phyloP scores from a whole-genome alignment of 116 monocot genomes.

The Zostera marina region DNA sequence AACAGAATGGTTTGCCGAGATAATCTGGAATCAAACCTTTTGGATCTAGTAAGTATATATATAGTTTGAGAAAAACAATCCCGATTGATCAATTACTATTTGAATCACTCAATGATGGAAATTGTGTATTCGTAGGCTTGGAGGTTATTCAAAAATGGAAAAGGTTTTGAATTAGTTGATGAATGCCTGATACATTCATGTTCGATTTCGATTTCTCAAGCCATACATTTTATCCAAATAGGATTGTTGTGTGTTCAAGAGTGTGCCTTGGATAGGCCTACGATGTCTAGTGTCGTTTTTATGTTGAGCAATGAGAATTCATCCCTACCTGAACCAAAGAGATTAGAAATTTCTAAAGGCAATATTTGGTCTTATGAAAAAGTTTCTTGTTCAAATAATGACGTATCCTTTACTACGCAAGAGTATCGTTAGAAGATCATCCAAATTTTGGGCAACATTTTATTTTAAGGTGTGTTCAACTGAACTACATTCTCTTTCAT shows the following conservation, averaged over 20 bases:
- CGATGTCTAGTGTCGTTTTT: not conserved
- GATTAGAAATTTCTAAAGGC: too few relatives aligned
- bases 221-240: slow-evolving; percentile 1
- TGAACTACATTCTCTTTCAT: too few relatives aligned
- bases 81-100: not conserved
- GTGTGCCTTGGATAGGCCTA: not conserved
- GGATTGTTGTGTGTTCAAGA: slow-evolving; percentile 10
- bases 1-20: not conserved
- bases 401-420: too few relatives aligned
- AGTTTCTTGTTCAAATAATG: too few relatives aligned
- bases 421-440: too few relatives aligned
- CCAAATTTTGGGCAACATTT: too few relatives aligned
- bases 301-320: slow-evolving; percentile 1
- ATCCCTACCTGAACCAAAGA: slow-evolving; percentile 2
- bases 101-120: too few relatives aligned
- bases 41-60: not conserved
- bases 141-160: not conserved
- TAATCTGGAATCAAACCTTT: not conserved
- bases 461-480: too few relatives aligned
- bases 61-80: not conserved
- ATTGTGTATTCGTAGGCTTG: too few relatives aligned
- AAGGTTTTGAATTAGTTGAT: not conserved
- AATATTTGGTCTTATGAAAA: too few relatives aligned
- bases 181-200: not conserved
- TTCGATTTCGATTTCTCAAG: not conserved